These are phyloP conservation scores for Penicillium manginii DNA, from an alignment of 495 filamentous ascomycete genomes.

Conservation along the genomic window DNA sequence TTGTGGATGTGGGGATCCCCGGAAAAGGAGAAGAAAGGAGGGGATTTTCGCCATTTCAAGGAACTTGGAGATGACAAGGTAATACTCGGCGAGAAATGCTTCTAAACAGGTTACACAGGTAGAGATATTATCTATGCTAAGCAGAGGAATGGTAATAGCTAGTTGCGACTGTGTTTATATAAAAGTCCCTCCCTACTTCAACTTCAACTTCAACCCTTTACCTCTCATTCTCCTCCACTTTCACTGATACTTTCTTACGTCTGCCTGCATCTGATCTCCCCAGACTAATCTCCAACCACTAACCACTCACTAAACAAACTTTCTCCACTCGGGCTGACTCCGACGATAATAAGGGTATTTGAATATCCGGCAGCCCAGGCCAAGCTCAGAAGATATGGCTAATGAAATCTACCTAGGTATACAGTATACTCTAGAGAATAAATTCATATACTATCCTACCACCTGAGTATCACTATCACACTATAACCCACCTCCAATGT, in stretches of 20 bases:
- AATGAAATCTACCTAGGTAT: too few relatives aligned
- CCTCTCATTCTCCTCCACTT: too few relatives aligned
- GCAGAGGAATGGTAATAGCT: too few relatives aligned
- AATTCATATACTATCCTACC: too few relatives aligned
- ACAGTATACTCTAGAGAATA: too few relatives aligned
- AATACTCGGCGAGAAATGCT: neutral
- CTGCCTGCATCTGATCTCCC: neutral
- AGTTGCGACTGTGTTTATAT: too few relatives aligned
- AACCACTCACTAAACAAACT: neutral
- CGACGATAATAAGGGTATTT: conserved; percentile 6
- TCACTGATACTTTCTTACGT: neutral
- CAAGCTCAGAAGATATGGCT: too few relatives aligned
- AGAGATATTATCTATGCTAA: too few relatives aligned
- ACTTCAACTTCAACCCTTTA: neutral
- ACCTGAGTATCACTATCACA: too few relatives aligned
- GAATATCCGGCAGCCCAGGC: neutral
- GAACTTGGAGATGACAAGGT: neutral
- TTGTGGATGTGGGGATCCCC: neutral
- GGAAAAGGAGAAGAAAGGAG: neutral
- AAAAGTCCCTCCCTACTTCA: neutral
- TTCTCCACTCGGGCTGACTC: conserved; percentile 17
- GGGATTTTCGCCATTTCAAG: too few relatives aligned
- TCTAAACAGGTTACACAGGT: neutral
- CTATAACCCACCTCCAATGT: neutral
- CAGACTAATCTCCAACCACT: neutral